phyloP scores from a whole-genome alignment of 495 filamentous ascomycete species.

The Bryoglossum gracile region DNA sequence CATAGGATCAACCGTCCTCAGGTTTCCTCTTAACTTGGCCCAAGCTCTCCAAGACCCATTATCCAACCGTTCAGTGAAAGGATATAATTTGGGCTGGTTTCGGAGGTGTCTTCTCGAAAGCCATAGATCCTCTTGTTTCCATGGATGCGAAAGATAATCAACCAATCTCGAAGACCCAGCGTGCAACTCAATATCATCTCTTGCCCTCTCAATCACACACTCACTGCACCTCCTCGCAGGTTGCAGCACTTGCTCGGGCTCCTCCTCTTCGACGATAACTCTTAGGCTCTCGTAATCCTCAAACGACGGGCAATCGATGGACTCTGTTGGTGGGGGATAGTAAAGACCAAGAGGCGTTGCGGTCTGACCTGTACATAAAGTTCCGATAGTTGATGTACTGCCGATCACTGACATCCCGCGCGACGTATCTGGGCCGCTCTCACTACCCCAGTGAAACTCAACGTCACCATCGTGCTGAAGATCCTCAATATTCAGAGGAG shows the following conservation, averaged over 20 bases:
- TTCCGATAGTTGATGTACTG: too few species aligned
- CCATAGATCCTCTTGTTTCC: constrained; percentile 97
- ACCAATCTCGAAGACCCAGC: constrained; percentile 80
- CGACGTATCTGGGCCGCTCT: background rate
- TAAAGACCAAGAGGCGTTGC: too few species aligned
- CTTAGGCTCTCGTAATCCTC: too few species aligned
- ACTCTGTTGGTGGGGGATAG: too few species aligned
- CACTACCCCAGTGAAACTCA: background rate
- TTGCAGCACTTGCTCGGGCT: too few species aligned
- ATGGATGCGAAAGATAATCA: constrained; percentile 90
- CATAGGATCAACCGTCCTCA: constrained; percentile 47
- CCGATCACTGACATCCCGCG: too few species aligned
- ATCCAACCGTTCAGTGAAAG: constrained; percentile 74
- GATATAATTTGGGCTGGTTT: constrained; percentile 63
- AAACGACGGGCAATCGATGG: too few species aligned
- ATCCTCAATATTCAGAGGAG: too few species aligned
- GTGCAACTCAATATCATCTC: constrained; percentile 74
- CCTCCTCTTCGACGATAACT: too few species aligned
- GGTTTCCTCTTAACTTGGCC: constrained; percentile 76
- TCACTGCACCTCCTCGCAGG: too few species aligned
- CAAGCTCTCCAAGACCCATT: constrained; percentile 99
- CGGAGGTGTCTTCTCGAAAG: constrained; percentile 89
- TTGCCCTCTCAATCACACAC: constrained; percentile 42
- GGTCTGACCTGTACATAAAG: too few species aligned
- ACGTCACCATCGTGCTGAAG: constrained; percentile 1